Conservation (phyloP, 2,329 filamentous ascomycete genomes). For the Calonectria hongkongensis region DNA sequence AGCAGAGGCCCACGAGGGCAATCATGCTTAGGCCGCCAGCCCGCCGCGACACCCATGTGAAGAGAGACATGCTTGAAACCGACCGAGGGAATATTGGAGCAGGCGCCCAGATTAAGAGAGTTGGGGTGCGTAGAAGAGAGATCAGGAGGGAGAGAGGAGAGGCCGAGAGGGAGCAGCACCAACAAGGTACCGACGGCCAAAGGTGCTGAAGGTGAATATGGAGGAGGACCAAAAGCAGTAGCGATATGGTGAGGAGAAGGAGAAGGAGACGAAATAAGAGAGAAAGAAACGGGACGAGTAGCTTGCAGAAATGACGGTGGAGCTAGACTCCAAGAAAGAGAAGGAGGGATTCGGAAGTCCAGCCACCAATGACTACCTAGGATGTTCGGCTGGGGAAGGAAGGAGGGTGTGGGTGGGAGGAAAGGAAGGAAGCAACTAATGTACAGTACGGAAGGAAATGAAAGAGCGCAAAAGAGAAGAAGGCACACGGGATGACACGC, state of each 20-base stretch:
- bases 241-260: conserved; percentile 24
- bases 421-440: conserved; percentile 1
- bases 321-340: conserved; percentile 26
- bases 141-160: conserved; percentile 10
- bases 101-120: conserved; percentile 3
- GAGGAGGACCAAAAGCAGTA: conserved; percentile 17
- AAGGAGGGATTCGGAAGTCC: conserved; percentile 17
- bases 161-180: conserved; percentile 29
- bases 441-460: conserved; percentile 9
- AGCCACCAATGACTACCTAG: conserved; percentile 20
- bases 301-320: conserved; percentile 25
- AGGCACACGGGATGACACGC: background rate
- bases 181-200: conserved; percentile 24
- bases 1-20: conserved; percentile 68
- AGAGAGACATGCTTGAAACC: conserved; percentile 67
- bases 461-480: background rate
- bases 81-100: background rate
- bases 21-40: conserved; percentile 74
- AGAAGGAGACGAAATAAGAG: background rate
- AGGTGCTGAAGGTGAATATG: conserved; percentile 12
- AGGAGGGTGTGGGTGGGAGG: conserved; percentile 17
- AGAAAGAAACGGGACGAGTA: conserved; percentile 19
- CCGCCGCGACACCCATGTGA: conserved; percentile 72
- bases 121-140: background rate
- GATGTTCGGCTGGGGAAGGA: conserved; percentile 15